Evolutionary conservation across 106 monocot species (phyloP), one percentile per base, ranked within the genome.

Genomic region (Narthecium ossifragum): DNA sequence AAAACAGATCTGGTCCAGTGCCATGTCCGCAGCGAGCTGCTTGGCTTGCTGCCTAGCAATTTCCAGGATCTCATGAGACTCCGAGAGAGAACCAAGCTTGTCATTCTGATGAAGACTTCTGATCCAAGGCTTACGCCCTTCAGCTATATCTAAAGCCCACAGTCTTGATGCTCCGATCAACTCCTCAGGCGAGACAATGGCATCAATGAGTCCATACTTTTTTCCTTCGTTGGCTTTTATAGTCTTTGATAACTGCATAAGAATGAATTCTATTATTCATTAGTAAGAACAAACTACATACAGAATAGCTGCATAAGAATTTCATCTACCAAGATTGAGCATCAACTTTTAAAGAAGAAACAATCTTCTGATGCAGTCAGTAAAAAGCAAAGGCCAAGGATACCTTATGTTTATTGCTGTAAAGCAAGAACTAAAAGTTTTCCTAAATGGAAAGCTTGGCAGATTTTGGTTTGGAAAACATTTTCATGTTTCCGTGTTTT

Each of bases 91-190:
- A 59, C 77, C 86, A 64, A 92, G 70, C 60, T 75, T 92, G 49
- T 92, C 87, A 64, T 64, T 84, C 88, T 66, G 84, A 29, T 84
- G 63, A 41, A 92, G 83, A 60, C 72, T 92, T 57, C 28, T 92
- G 46, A 84, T 31, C 92, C 92, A 92, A 68, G 92, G 87, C 38
- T 59, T 80, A 64, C 72, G 87, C 58, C 10, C 56, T 54, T 84
- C 83, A 57, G 61, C 77, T 64, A 92, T 87, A 75, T 92, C 78
- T n/a, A 92, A 59, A 41, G 87, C 92, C 75, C 77, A 92, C 33
- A 30, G 50, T n/a, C 87, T 72, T 73, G 92, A 83, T 53, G 75
- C 69, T 8, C 53, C 72, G 6, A 88, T 40, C 54, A 92, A 58
- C 29, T 84, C 84, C 51, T 72, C 38, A 59, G 80, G 61, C 60